These are phyloP conservation scores for Paecilomyces sp. DNA, from an alignment of 2,329 filamentous ascomycete species.

Conservation along the genomic window DNA sequence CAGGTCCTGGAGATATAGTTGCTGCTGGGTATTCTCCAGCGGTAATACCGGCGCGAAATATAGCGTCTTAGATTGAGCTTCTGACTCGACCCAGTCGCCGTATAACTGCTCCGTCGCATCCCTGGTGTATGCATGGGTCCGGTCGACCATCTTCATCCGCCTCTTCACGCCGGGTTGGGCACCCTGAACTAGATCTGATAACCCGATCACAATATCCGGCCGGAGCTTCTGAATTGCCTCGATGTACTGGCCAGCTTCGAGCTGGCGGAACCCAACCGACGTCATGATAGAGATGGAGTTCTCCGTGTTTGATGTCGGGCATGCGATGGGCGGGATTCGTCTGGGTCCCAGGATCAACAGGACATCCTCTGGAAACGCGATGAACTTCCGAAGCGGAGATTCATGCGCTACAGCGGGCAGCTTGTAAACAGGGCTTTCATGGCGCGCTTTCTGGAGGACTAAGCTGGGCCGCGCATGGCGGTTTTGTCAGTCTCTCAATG, in stretches of 20 bases:
- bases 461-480: slow-evolving; percentile 27
- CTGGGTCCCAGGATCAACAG: slow-evolving; percentile 70
- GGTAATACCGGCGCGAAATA: slow-evolving; percentile 64
- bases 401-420: slow-evolving; percentile 36
- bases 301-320: slow-evolving; percentile 62
- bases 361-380: slow-evolving; percentile 58
- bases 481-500: slow-evolving; percentile 22
- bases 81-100: slow-evolving; percentile 20
- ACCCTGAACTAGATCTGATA: slow-evolving; percentile 66
- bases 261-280: slow-evolving; percentile 71
- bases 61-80: slow-evolving; percentile 37
- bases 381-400: slow-evolving; percentile 67
- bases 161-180: slow-evolving; percentile 61
- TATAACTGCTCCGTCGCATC: slow-evolving; percentile 52
- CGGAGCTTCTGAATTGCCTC: slow-evolving; percentile 56
- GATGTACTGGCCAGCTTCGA: slow-evolving; percentile 64
- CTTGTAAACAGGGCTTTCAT: slow-evolving; percentile 48
- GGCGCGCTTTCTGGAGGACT: slow-evolving; percentile 56
- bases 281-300: slow-evolving; percentile 71
- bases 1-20: slow-evolving; percentile 69
- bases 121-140: slow-evolving; percentile 75
- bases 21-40: slow-evolving; percentile 66
- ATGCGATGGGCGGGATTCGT: slow-evolving; percentile 65
- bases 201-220: slow-evolving; percentile 72
- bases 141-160: slow-evolving; percentile 73